These are phyloP conservation scores for Phytophthora podocarpi DNA, from an alignment of 352 stramenopile genomes.

Conservation along the genomic window DNA sequence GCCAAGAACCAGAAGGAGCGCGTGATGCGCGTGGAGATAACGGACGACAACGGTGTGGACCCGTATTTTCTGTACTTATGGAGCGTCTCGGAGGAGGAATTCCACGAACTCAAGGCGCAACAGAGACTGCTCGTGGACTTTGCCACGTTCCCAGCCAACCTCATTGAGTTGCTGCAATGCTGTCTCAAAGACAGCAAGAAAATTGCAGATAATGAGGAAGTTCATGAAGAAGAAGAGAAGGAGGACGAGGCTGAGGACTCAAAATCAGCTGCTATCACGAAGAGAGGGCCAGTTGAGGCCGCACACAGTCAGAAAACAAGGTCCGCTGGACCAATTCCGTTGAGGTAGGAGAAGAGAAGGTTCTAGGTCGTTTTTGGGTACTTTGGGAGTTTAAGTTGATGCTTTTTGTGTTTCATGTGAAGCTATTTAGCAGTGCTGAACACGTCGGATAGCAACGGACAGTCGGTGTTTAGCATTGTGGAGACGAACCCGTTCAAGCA, in stretches of 20 bases:
- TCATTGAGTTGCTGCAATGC: conserved; percentile 92
- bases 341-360: conserved; percentile 42
- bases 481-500: conserved; percentile 96
- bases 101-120: conserved; percentile 94
- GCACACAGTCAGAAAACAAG: conserved; percentile 40
- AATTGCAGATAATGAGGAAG: too few species aligned
- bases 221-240: conserved; percentile 29
- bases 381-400: conserved; percentile 1
- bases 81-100: conserved; percentile 95
- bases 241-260: conserved; percentile 1
- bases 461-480: conserved; percentile 91
- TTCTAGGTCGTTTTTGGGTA: not conserved
- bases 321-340: conserved; percentile 68
- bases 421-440: conserved; percentile 88
- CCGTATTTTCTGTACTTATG: conserved; percentile 93
- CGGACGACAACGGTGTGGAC: conserved; percentile 90
- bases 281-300: conserved; percentile 3
- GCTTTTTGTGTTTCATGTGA: not conserved
- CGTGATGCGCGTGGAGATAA: conserved; percentile 94
- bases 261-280: not conserved
- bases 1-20: conserved; percentile 85
- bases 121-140: conserved; percentile 95
- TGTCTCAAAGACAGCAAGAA: conserved; percentile 82
- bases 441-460: conserved; percentile 60
- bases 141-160: conserved; percentile 88